These are phyloP conservation scores for Starmerella sirachaensis DNA, from an alignment of 805 yeast species.

Conservation along the genomic window DNA sequence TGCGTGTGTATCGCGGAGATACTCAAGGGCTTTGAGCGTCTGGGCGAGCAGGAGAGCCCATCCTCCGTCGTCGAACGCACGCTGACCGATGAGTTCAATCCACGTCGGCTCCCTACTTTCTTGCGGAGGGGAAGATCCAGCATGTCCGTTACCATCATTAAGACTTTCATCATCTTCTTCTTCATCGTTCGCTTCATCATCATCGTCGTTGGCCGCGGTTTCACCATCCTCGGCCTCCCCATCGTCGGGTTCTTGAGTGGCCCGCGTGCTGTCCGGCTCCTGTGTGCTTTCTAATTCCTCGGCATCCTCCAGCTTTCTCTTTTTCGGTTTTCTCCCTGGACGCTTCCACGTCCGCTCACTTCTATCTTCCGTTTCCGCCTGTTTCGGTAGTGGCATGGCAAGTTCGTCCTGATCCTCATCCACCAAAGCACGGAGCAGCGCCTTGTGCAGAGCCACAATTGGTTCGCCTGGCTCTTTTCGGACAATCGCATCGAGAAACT, in stretches of 20 bases:
- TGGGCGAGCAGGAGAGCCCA: conserved; percentile 78
- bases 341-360: neutral
- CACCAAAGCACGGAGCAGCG: conserved; percentile 46
- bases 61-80: conserved; percentile 69
- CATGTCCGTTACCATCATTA: conserved; percentile 5
- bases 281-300: conserved; percentile 18
- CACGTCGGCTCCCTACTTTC: conserved; percentile 31
- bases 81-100: conserved; percentile 63
- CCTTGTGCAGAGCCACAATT: conserved; percentile 58
- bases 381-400: conserved; percentile 27
- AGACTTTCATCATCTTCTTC: conserved; percentile 17
- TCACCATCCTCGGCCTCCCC: conserved; percentile 20
- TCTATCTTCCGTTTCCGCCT: conserved; percentile 22
- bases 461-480: conserved; percentile 22
- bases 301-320: conserved; percentile 7
- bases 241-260: conserved; percentile 4
- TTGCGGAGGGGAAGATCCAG: neutral
- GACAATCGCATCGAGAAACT: conserved; percentile 48
- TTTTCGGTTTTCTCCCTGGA: conserved; percentile 7
- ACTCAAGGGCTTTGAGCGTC: conserved; percentile 47
- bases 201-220: conserved; percentile 14
- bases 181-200: conserved; percentile 25
- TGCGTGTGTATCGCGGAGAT: conserved; percentile 42
- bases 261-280: neutral
- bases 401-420: conserved; percentile 33